Evolutionary conservation across 257 asterid species (phyloP), one percentile per base, ranked within the genome.

Genomic region (Handroanthus guayacan): DNA sequence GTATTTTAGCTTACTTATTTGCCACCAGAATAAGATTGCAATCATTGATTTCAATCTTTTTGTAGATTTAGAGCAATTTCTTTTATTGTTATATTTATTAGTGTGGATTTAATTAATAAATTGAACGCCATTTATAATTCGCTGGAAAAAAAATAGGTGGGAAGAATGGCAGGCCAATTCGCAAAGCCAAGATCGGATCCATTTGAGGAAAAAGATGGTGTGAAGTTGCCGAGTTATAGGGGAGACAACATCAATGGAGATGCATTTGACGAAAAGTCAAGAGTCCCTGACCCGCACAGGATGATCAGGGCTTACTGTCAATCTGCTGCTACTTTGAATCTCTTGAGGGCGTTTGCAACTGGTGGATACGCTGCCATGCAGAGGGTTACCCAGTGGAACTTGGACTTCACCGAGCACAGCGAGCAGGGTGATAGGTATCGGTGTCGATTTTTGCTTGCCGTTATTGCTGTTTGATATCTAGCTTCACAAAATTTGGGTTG

Each of bases 311-410:
- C 95, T 5, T 92, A 92, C 79, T 90, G 94, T 52, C 97, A 92
- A 70, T 84, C 97, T 63, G 94, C 97, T 64, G 94, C 96, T 52
- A 92, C 96, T 60, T 82, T 92, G 76, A 92, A 90, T 81, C 89
- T 92, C 14, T 85, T 92, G 86, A 90, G 97, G 78, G 91, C 96
- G 1, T 92, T 92, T 60, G 97, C 97, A 6, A 90, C 93, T 1
- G 97, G 97, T 69, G 96, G 97, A 20, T 92, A 88, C 60, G 97
- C 97, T 1, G 92, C 94, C 14, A 92, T 90, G 92, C 97, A 90
- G 82, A 86, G 97, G 85, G 85, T 92, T 75, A 88, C 85, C 5
- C 92, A 87, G 65, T 92, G 97, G 97, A 90, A 92, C 84, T 73
- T 92, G 85, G 97, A 92, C 82, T 92, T 92, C 78, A 84, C 96